phyloP scores from a whole-genome alignment of 441 rosid species.

The Omphalea diandra region DNA sequence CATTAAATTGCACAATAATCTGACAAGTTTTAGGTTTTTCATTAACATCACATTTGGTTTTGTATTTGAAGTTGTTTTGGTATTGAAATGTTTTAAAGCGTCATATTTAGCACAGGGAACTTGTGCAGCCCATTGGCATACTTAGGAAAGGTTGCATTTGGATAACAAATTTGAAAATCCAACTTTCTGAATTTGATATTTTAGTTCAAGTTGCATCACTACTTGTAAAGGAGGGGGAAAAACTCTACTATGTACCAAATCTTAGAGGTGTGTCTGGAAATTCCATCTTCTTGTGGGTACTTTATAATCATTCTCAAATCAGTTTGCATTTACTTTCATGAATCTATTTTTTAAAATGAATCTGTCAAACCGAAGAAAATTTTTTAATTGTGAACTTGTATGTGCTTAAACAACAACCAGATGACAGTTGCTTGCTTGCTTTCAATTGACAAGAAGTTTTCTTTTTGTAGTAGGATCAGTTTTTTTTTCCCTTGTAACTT shows the following conservation, averaged over 20 bases:
- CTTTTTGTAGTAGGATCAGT: too few relatives aligned
- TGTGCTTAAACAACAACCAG: too few relatives aligned
- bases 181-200: neutral
- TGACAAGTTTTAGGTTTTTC: neutral
- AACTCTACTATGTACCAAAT: too few relatives aligned
- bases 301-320: neutral
- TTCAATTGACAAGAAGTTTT: too few relatives aligned
- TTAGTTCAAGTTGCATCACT: neutral
- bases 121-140: neutral
- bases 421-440: too few relatives aligned
- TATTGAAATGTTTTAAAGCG: neutral
- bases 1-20: neutral
- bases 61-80: neutral
- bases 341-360: too few relatives aligned
- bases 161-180: neutral
- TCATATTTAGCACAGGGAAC: neutral
- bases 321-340: neutral
- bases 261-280: slow-evolving; percentile 1
- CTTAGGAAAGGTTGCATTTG: neutral
- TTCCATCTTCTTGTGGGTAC: neutral
- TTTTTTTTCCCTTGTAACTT: too few relatives aligned
- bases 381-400: too few relatives aligned
- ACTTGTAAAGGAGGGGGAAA: neutral
- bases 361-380: too few relatives aligned
- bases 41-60: neutral